Conservation (phyloP, 345 rosid species). For the Tarenaya hassleriana region DNA sequence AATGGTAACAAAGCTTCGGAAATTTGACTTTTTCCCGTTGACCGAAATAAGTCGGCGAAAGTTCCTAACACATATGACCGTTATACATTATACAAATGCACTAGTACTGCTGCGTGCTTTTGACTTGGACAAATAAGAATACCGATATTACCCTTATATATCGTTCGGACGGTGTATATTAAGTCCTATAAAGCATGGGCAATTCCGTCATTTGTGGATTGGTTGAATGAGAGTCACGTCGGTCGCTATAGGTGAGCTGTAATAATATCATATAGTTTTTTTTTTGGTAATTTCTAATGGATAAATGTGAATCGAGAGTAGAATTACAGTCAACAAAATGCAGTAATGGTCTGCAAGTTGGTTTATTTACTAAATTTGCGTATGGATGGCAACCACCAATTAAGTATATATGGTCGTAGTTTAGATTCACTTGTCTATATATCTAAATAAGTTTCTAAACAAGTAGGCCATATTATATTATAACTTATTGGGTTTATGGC, state of each 20-base stretch:
- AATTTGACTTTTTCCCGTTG: constrained; percentile 20
- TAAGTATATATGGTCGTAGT: too few relatives aligned
- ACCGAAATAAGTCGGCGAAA: constrained; percentile 27
- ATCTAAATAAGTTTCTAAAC: too few relatives aligned
- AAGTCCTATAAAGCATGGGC: constrained; percentile 12
- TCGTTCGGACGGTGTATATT: too few relatives aligned
- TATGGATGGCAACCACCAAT: too few relatives aligned
- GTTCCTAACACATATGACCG: constrained; percentile 15
- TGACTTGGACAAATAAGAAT: constrained; percentile 21
- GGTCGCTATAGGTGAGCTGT: too few relatives aligned
- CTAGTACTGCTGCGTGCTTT: constrained; percentile 26
- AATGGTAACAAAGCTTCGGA: constrained; percentile 8
- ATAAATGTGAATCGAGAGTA: constrained; percentile 8
- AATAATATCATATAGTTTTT: too few relatives aligned
- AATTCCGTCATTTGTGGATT: not conserved
- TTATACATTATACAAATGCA: too few relatives aligned
- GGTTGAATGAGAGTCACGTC: not conserved
- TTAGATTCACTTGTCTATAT: too few relatives aligned
- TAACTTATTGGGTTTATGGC: too few relatives aligned
- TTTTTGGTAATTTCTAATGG: constrained; percentile 17
- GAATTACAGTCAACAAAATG: constrained; percentile 21
- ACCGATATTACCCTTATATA: constrained; percentile 22
- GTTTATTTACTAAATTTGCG: too few relatives aligned
- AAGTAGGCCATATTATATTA: too few relatives aligned
- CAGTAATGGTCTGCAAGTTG: too few relatives aligned